Percentiles rank a stretch among this genome's conserved stretches.
Conservation (phyloP, 2,329 filamentous ascomycete species). For the Furcasterigmium sp. region DNA sequence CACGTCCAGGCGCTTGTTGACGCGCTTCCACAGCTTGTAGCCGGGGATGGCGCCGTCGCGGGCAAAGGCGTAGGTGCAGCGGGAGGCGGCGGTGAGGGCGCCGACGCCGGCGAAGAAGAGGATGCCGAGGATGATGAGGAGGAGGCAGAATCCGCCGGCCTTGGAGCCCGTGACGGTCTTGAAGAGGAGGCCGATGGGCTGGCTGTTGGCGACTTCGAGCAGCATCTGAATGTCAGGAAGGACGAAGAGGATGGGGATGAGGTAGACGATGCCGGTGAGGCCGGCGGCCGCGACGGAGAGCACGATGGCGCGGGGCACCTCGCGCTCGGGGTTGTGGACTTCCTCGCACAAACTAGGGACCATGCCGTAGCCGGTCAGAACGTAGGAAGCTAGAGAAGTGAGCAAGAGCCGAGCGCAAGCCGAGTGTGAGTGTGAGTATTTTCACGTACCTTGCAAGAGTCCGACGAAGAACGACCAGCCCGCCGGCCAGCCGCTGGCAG, state of each 20-base stretch:
- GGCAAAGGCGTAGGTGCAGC: slow-evolving; percentile 73
- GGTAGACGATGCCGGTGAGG: slow-evolving; percentile 60
- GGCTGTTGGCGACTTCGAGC: slow-evolving; percentile 62
- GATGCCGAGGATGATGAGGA: slow-evolving; percentile 73
- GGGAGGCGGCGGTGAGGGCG: slow-evolving; percentile 66
- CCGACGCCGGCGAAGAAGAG: slow-evolving; percentile 72
- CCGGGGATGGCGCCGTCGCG: slow-evolving; percentile 71
- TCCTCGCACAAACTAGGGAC: slow-evolving; percentile 70
- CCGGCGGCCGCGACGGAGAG: slow-evolving; percentile 63
- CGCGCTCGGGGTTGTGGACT: slow-evolving; percentile 61
- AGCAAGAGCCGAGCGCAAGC: no score
- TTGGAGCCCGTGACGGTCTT: slow-evolving; percentile 69
- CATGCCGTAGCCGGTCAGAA: slow-evolving; percentile 63
- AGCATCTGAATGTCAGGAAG: slow-evolving; percentile 62
- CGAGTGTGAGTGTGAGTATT: no score
- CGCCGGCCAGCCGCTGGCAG: slow-evolving; percentile 57
- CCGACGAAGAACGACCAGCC: slow-evolving; percentile 73
- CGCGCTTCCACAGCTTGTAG: slow-evolving; percentile 59
- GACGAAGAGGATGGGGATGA: slow-evolving; percentile 72
- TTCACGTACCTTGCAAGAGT: slow-evolving; percentile 47
- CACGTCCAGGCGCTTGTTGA: slow-evolving; percentile 61
- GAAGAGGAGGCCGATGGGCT: slow-evolving; percentile 73
- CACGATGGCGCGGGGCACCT: slow-evolving; percentile 68
- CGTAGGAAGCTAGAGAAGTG: slow-evolving; percentile 51
- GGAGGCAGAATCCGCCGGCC: slow-evolving; percentile 67